Percentiles rank a stretch among this genome's conserved stretches.
Evolutionary conservation across 805 yeast species (phyloP).

Genomic region (Zygosaccharomyces siamensis): DNA sequence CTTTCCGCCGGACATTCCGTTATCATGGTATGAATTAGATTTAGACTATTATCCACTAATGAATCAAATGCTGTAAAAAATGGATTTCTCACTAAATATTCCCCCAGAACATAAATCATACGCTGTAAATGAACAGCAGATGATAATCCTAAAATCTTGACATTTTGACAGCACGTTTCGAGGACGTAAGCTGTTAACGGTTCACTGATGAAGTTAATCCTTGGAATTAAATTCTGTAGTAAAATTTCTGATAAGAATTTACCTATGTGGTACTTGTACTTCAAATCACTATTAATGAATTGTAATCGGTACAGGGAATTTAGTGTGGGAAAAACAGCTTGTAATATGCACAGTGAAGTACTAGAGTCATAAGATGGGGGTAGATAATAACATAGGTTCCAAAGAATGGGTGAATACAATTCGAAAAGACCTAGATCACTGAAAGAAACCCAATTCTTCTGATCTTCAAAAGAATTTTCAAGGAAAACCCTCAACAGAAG

Average conservation of each 20-base stretch:
- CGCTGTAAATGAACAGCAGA: constrained; percentile 23
- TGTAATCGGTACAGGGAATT: constrained; percentile 19
- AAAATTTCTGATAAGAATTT: constrained; percentile 23
- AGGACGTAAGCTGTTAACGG: constrained; percentile 16
- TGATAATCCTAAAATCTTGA: constrained; percentile 9
- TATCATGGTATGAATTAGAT: constrained; percentile 11
- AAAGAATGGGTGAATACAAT: constrained; percentile 25
- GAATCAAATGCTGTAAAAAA: constrained; percentile 22
- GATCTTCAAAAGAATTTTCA: constrained; percentile 14
- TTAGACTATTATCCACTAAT: constrained; percentile 15
- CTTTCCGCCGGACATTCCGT: constrained; percentile 19
- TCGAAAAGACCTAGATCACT: constrained; percentile 25
- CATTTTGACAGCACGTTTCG: not conserved
- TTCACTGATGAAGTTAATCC: constrained; percentile 23
- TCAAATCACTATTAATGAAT: constrained; percentile 5
- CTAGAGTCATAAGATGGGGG: constrained; percentile 27
- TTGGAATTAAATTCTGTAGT: constrained; percentile 27
- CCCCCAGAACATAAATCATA: constrained; percentile 27
- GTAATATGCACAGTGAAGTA: constrained; percentile 18
- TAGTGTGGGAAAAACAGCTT: constrained; percentile 22
- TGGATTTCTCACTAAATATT: constrained; percentile 27
- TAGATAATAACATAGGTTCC: constrained; percentile 25
- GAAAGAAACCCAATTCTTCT: constrained; percentile 22
- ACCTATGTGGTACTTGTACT: constrained; percentile 13
- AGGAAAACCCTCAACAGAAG: constrained; percentile 19